phyloP scores from a whole-genome alignment of 441 rosid genomes.

The Pelargonium exstipulatum region DNA sequence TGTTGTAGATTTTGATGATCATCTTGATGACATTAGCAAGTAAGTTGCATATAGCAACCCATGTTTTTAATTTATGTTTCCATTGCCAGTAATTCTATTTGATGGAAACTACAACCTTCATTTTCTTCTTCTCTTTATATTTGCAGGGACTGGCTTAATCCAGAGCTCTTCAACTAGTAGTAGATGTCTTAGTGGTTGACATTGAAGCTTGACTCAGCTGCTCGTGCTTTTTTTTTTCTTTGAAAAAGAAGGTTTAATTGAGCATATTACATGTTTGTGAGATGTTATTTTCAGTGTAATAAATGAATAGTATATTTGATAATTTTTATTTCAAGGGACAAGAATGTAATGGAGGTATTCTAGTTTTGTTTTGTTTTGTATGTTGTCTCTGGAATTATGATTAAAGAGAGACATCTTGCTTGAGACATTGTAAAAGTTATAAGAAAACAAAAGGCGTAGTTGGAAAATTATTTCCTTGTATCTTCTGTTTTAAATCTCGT shows the following conservation, averaged over 20 bases:
- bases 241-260: not conserved
- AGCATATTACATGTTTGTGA: not conserved
- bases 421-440: too few species aligned
- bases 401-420: too few species aligned
- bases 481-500: too few species aligned
- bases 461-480: too few species aligned
- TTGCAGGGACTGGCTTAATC: constrained; percentile 92
- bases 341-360: too few species aligned
- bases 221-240: not conserved
- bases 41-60: constrained; percentile 27
- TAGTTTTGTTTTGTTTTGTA: too few species aligned
- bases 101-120: not conserved
- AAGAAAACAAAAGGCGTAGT: too few species aligned
- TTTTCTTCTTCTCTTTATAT: not conserved
- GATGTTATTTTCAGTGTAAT: not conserved
- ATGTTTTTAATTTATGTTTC: not conserved
- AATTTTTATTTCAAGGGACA: not conserved
- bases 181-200: not conserved
- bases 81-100: not conserved
- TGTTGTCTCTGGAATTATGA: too few species aligned
- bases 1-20: constrained; percentile 83
- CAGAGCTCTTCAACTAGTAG: constrained; percentile 68
- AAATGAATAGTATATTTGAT: not conserved
- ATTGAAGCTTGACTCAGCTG: not conserved
- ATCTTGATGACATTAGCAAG: constrained; percentile 86